Percentiles rank a stretch among this genome's conserved stretches.
These are phyloP conservation scores for Leccinum uliginosum DNA, from an alignment of 768 basidiomycete genomes.

Conservation along the genomic window DNA sequence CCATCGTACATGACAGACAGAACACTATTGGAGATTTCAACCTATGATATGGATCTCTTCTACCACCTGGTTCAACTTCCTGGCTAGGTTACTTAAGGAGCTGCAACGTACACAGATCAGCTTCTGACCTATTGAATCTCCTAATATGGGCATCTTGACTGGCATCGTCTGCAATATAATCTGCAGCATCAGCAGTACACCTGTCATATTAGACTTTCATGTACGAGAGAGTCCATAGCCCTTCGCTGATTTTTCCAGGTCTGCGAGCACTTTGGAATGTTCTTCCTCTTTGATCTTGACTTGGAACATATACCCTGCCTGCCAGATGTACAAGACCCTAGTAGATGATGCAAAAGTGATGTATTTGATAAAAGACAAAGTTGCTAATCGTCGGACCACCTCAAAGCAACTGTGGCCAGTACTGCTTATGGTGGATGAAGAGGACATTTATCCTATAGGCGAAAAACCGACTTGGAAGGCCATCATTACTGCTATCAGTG, in stretches of 20 bases:
- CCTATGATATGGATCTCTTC: slow-evolving; percentile 6
- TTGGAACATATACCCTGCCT: not conserved
- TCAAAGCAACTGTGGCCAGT: not conserved
- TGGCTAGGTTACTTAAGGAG: not conserved
- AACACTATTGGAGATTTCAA: not conserved
- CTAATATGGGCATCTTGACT: slow-evolving; percentile 8
- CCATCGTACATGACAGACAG: not conserved
- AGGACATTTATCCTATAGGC: not conserved
- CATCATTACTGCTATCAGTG: not conserved
- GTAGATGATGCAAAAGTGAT: slow-evolving; percentile 1
- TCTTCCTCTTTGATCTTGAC: not conserved
- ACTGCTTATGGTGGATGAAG: not conserved
- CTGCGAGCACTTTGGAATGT: not conserved
- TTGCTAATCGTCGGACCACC: not conserved
- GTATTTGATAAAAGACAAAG: not conserved
- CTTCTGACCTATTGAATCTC: not conserved
- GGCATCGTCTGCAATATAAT: slow-evolving; percentile 7
- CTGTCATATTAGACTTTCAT: not conserved
- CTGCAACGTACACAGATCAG: slow-evolving; percentile 1
- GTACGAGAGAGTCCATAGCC: not conserved
- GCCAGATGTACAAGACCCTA: not conserved
- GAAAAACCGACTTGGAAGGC: not conserved
- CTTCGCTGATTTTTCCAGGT: not conserved
- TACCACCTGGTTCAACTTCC: not conserved
- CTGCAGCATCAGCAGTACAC: not conserved